These are phyloP conservation scores for Pholiota molesta DNA, from an alignment of 768 basidiomycete species.

Conservation along the genomic window DNA sequence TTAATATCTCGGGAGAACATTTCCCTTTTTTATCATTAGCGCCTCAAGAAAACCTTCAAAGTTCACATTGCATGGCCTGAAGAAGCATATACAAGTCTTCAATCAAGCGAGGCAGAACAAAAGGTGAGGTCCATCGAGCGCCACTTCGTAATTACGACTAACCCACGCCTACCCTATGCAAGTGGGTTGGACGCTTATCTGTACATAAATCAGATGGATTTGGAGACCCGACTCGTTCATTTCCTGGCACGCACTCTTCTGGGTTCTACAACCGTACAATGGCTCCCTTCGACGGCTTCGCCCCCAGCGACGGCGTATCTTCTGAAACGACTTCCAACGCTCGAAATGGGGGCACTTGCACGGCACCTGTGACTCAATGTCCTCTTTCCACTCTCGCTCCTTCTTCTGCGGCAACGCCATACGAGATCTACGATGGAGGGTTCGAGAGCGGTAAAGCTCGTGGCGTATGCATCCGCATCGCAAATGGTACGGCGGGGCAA, in stretches of 20 bases:
- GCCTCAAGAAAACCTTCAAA: no score
- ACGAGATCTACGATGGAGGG: conserved; percentile 44
- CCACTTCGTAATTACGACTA: background rate
- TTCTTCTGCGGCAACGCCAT: conserved; percentile 13
- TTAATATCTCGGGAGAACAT: no score
- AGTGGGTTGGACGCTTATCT: background rate
- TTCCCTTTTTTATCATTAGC: no score
- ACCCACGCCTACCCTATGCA: background rate
- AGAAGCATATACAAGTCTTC: no score
- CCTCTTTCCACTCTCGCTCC: background rate
- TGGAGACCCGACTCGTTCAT: background rate
- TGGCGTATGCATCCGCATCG: conserved; percentile 45
- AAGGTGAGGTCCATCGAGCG: no score
- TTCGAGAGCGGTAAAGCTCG: conserved; percentile 28
- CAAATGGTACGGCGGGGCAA: conserved; percentile 55
- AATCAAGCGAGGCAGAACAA: no score
- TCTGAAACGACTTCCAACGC: background rate
- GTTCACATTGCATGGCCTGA: no score
- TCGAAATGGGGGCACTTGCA: background rate
- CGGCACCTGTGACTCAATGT: no score
- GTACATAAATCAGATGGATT: background rate
- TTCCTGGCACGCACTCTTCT: background rate
- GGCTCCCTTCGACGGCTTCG: background rate
- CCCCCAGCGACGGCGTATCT: background rate
- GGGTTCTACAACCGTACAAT: background rate